Evolutionary conservation across 345 rosid species (phyloP).

Genomic region (Salix caprea): DNA sequence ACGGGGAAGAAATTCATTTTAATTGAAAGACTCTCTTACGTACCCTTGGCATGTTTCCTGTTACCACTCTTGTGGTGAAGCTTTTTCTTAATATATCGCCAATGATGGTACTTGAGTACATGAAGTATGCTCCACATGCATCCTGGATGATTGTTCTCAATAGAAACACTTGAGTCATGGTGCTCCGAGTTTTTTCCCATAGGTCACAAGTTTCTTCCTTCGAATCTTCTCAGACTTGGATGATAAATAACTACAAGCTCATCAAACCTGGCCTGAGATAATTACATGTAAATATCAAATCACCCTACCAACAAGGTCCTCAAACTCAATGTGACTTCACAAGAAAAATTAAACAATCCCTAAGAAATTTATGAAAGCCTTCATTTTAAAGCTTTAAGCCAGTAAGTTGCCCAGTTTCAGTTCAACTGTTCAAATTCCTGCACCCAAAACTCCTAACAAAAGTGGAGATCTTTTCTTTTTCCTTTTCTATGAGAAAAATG

Average conservation of each 20-base stretch:
- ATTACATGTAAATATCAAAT: not conserved
- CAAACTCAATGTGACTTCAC: no score
- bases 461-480: no score
- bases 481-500: no score
- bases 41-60: constrained; percentile 30
- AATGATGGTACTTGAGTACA: constrained; percentile 52
- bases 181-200: constrained; percentile 52
- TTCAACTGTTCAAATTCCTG: no score
- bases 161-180: constrained; percentile 22
- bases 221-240: not conserved
- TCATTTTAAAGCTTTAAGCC: no score
- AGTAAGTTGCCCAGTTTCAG: no score
- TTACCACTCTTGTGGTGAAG: constrained; percentile 39
- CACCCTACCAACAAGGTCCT: no score
- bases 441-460: no score
- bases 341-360: no score
- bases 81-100: constrained; percentile 65
- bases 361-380: no score
- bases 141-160: constrained; percentile 39
- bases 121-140: constrained; percentile 71
- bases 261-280: constrained; percentile 30
- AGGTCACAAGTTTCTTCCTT: not conserved
- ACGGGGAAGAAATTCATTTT: no score
- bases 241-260: constrained; percentile 9
- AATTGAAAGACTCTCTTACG: not conserved